Conservation (phyloP, 306 rosid species). For the Dalbergia cochinchinensis region DNA sequence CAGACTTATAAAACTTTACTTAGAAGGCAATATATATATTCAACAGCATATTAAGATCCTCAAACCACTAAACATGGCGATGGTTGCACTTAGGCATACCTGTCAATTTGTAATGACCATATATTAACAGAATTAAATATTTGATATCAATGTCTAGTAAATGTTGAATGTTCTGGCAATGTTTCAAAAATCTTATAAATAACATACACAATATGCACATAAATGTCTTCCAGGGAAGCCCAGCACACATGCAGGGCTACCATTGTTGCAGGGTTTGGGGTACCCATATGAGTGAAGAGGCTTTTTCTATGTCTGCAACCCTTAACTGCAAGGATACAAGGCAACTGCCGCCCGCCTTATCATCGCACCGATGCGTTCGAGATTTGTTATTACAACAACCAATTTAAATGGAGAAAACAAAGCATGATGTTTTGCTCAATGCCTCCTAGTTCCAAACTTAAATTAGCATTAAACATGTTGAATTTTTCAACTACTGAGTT, state of each 20-base stretch:
- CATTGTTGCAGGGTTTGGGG: background rate
- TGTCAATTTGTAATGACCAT: background rate
- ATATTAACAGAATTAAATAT: background rate
- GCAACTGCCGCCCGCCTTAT: too few species aligned
- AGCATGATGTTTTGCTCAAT: slow-evolving; percentile 8
- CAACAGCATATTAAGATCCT: background rate
- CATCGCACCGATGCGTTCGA: background rate
- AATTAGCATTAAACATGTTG: slow-evolving; percentile 1
- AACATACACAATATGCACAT: background rate
- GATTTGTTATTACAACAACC: background rate
- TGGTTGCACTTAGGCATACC: background rate
- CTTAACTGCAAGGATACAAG: background rate
- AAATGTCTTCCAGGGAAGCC: background rate
- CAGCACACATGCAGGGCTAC: background rate
- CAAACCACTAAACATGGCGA: background rate
- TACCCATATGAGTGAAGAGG: background rate
- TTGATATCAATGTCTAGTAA: background rate
- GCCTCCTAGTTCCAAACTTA: background rate
- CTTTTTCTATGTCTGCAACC: background rate
- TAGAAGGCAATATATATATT: background rate
- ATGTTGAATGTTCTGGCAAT: background rate
- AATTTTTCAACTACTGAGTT: background rate
- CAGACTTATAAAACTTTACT: background rate
- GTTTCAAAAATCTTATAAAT: background rate
- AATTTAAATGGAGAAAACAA: slow-evolving; percentile 20